These are phyloP conservation scores for Globomyces sp. DNA, from an alignment of 371 early-diverging fungal species.

Conservation along the genomic window DNA sequence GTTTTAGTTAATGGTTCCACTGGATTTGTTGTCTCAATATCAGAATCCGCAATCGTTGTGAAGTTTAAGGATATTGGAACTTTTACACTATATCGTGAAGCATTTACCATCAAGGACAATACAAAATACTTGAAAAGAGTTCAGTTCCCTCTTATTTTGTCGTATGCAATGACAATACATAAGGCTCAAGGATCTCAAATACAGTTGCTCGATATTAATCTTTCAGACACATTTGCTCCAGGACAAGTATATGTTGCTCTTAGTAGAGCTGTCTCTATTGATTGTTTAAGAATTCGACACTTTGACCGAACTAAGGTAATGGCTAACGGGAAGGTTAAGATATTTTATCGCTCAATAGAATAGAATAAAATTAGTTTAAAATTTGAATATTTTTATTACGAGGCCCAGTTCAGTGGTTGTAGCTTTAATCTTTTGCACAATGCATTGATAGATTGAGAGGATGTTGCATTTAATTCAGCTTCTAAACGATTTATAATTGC, in stretches of 20 bases:
- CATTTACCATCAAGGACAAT: background rate
- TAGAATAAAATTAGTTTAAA: too few relatives aligned
- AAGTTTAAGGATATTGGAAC: slow-evolving; percentile 21
- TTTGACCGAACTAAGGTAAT: too few relatives aligned
- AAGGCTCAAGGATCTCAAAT: slow-evolving; percentile 64
- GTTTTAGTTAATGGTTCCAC: slow-evolving; percentile 78
- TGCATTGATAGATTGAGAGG: too few relatives aligned
- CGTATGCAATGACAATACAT: slow-evolving; percentile 75
- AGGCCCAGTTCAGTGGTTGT: too few relatives aligned
- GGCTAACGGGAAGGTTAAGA: too few relatives aligned
- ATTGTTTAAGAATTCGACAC: too few relatives aligned
- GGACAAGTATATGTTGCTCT: slow-evolving; percentile 86
- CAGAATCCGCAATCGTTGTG: too few relatives aligned
- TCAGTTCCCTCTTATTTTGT: slow-evolving; percentile 62
- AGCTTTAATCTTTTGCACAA: too few relatives aligned
- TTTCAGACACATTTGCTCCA: slow-evolving; percentile 65
- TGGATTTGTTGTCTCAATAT: slow-evolving; percentile 58
- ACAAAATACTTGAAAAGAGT: slow-evolving; percentile 17
- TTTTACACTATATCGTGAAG: slow-evolving; percentile 4
- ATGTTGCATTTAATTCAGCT: too few relatives aligned
- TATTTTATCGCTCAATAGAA: too few relatives aligned
- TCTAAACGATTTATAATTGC: too few relatives aligned
- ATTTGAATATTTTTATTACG: too few relatives aligned
- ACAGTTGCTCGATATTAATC: slow-evolving; percentile 49
- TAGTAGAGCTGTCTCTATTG: slow-evolving; percentile 48